A percentile compares a stretch with the other conserved stretches of the same genome.
Evolutionary conservation across 768 basidiomycete species (phyloP).

Genomic region (Lactifluus hygrophoroides): DNA sequence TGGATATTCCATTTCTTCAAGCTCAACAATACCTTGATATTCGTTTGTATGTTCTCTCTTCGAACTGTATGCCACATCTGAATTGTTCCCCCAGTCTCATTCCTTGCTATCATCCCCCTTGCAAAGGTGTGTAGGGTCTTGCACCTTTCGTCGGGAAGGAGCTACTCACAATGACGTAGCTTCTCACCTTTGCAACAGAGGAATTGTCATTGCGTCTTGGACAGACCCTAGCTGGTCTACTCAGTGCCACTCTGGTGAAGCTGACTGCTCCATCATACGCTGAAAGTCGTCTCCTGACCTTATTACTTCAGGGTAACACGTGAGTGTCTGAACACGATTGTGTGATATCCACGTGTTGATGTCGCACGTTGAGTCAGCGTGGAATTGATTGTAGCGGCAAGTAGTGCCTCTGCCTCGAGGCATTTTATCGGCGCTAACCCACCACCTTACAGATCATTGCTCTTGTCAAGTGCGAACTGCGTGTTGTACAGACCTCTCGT

Average conservation of each 20-base stretch:
- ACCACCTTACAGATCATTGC: slow-evolving; percentile 35
- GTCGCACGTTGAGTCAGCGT: slow-evolving; percentile 24
- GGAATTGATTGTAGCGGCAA: slow-evolving; percentile 36
- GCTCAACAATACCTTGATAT: slow-evolving; percentile 50
- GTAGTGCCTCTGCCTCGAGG: slow-evolving; percentile 13
- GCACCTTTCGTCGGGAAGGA: neutral
- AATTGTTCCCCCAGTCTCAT: slow-evolving; percentile 43
- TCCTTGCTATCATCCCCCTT: slow-evolving; percentile 76
- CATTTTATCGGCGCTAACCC: slow-evolving; percentile 9
- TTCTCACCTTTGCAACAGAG: slow-evolving; percentile 80
- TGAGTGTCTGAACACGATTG: slow-evolving; percentile 9
- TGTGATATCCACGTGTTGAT: neutral
- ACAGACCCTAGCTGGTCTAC: slow-evolving; percentile 71
- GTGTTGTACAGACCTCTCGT: slow-evolving; percentile 39
- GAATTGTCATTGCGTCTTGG: slow-evolving; percentile 77
- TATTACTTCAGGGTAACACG: slow-evolving; percentile 25
- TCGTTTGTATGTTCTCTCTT: slow-evolving; percentile 49
- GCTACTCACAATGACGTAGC: slow-evolving; percentile 29
- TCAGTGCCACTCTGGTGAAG: slow-evolving; percentile 74
- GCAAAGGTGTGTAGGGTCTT: slow-evolving; percentile 48
- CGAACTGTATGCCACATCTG: neutral
- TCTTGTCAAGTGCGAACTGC: slow-evolving; percentile 36
- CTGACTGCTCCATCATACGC: neutral
- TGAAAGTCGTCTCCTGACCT: neutral
- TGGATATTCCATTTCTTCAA: slow-evolving; percentile 64